phyloP scores from a whole-genome alignment of 371 early-diverging fungal genomes.

The Lichtheimia corymbifera region DNA sequence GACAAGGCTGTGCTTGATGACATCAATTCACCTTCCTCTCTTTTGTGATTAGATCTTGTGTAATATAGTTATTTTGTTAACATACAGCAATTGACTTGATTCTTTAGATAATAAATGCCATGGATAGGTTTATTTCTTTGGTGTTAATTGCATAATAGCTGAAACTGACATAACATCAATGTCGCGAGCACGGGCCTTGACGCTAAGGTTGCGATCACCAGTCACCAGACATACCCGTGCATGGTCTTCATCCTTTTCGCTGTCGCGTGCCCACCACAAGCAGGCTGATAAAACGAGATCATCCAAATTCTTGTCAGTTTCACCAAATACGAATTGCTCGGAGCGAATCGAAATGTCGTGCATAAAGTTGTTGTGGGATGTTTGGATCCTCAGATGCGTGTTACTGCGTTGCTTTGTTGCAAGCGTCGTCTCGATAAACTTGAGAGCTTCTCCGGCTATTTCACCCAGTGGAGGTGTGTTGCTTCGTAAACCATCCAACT shows the following conservation, averaged over 20 bases:
- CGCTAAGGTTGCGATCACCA: constrained; percentile 66
- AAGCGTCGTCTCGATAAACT: constrained; percentile 50
- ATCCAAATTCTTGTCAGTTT: constrained; percentile 65
- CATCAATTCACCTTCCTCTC: no score
- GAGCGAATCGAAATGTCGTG: constrained; percentile 63
- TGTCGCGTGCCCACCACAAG: constrained; percentile 47
- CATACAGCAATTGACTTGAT: no score
- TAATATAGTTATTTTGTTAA: no score
- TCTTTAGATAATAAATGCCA: no score
- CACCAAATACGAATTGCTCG: constrained; percentile 66
- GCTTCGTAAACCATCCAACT: constrained; percentile 61
- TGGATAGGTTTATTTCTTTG: background rate
- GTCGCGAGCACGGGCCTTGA: constrained; percentile 66
- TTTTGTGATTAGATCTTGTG: no score
- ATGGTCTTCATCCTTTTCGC: background rate
- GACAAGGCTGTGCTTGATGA: background rate
- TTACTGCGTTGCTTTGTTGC: constrained; percentile 33
- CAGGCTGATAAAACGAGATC: constrained; percentile 66
- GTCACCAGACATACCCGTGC: constrained; percentile 61
- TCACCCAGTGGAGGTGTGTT: constrained; percentile 60
- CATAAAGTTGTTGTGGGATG: constrained; percentile 68
- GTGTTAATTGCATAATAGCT: constrained; percentile 41
- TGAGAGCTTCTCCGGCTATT: constrained; percentile 53
- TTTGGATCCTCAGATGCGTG: constrained; percentile 51
- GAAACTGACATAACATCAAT: constrained; percentile 58